Base-by-base conservation (phyloP, 1,139 yeast species). In the Geotrichum phurueaensis region DNA sequence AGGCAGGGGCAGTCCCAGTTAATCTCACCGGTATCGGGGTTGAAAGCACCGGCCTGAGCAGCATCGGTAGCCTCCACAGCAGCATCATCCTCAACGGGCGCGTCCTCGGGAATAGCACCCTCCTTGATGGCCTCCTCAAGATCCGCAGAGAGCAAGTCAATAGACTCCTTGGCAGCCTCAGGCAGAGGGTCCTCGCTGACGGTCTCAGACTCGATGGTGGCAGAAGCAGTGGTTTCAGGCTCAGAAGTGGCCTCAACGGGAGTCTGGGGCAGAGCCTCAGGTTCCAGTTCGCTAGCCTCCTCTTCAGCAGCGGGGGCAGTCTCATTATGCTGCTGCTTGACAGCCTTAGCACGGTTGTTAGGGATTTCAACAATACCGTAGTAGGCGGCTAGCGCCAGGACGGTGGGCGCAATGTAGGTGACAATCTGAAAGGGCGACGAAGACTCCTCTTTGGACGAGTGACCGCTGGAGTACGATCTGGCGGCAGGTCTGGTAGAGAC, bases 1-100 rank as follows among this genome's bases (percentile, higher is more conserved):
- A 95, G 80, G 77, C 99, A 95, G n/a, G 99, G 97, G 75, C 99
- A 95, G 72, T 95, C 99, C 99, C 99, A 95, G 84, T 95, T 94
- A 76, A 95, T 95, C 75, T 94, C 99, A 49, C 99, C 99, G 6
- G 99, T 94, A 70, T 89, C 97, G 55, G 98, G 98, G 76, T 94
- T 85, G 77, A 85, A 94, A 2, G 99, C 97, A 33, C 68, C 66
- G 47, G 47, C 47, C 49, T 66, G 66, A 54, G 56, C 51, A 15
- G 43, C 43, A 18, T 48, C 57, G 27, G 64, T 66, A 27, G 60
- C 20, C 20, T 60, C 69, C 18, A 51, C 65, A 6, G 31, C 55
- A 15, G 47, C 20, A 10, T 27, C 27, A n/a, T 15, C n/a, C 45
- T 47, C 51, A 25, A 31, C 33, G 27, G 52, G 57, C 13, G 29